Base-by-base conservation (phyloP, 1,139 yeast genomes). In the Meyerozyma sp. region DNA sequence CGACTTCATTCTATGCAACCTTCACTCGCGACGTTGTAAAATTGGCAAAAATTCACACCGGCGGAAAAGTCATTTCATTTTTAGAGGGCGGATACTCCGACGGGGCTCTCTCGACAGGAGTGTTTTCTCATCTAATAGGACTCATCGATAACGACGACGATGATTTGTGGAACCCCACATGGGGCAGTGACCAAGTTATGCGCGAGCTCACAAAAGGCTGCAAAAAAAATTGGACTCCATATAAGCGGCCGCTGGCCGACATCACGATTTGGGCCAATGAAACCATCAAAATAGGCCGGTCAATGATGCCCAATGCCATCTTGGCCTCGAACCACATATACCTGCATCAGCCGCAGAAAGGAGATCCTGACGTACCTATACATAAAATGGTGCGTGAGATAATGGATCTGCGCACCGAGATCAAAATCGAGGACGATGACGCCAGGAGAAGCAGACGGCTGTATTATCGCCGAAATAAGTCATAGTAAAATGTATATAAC, bases 21-120 rank as follows among this genome's bases (percentile, higher is more conserved):
- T 87, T 88, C 55, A 84, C 95, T 3, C 73, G 75, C 39, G 96
- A 87, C 58, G 82, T 85, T 1, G 80, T 82, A 11, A 75, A 74
- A 47, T 65, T 88, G 40, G 87, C 94, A 9, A 68, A 70, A 46
- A 71, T 78, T 44, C 86, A 79, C 53, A 68, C 84, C 13, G 64
- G 73, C 20, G 87, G 91, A 9, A 81, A 81, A 51, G 68, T 87
- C 0, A 55, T 87, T 1, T 85, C 95, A 3, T 65, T 88, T 36
- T 65, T 88, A 50, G 96, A 88, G 62, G 96, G 96, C 16, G 96
- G 96, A 0, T 88, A 88, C 58, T 83, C 94, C 1, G 93, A 88
- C 55, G 87, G 87, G 2, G 96, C 96, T 0, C 69, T 88, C 27
- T 65, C 84, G 2, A 84, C 95, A 0, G 96, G 95, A 9, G 80